These are phyloP conservation scores for Pascua guehoae DNA, from an alignment of 1,284 basidiomycete genomes.

Conservation along the genomic window DNA sequence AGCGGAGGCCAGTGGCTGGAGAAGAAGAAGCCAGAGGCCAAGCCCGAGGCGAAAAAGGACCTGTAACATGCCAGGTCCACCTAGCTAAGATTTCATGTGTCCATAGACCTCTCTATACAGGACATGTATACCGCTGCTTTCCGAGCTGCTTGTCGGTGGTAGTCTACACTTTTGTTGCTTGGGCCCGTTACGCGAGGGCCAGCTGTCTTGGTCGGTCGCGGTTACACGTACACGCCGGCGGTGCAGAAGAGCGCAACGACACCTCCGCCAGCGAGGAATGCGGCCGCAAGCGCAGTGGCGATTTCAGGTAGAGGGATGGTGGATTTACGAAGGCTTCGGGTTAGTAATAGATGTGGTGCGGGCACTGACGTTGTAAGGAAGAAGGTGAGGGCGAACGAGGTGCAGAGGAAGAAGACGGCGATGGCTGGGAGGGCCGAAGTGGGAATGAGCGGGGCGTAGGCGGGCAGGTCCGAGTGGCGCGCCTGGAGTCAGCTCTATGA, in stretches of 20 bases:
- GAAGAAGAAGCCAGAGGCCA: constrained; percentile 8
- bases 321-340: constrained; percentile 33
- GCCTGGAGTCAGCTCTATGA: constrained; percentile 48
- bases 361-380: constrained; percentile 76
- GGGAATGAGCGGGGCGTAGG: constrained; percentile 67
- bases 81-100: no score
- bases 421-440: constrained; percentile 65
- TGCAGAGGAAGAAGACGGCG: constrained; percentile 65
- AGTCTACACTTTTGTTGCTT: background rate
- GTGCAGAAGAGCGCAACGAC: constrained; percentile 82
- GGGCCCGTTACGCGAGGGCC: background rate
- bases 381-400: constrained; percentile 76
- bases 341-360: constrained; percentile 6
- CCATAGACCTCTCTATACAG: background rate
- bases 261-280: constrained; percentile 74
- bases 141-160: background rate
- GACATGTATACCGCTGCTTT: constrained; percentile 1
- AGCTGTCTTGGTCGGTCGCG: background rate
- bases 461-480: constrained; percentile 55
- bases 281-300: constrained; percentile 66
- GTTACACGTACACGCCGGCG: constrained; percentile 75
- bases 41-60: constrained; percentile 12
- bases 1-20: constrained; percentile 11
- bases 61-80: background rate
- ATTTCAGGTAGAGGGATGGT: constrained; percentile 61